Conservation (phyloP, 2,329 filamentous ascomycete genomes). For the Colletotrichum lindemuthianum region DNA sequence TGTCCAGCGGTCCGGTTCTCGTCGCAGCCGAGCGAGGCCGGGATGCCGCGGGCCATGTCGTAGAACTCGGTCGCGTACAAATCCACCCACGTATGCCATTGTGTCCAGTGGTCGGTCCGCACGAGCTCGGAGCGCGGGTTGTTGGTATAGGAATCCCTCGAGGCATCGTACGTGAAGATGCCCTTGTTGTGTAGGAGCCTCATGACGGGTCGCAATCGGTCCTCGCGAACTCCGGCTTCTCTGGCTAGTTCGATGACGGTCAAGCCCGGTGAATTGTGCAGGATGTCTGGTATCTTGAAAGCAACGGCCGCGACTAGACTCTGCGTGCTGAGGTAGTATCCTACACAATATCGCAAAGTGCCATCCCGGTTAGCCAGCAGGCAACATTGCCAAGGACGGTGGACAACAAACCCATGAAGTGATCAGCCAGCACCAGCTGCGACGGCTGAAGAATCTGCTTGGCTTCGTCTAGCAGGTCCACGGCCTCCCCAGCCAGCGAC, state of each 20-base stretch:
- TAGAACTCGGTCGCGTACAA: constrained; percentile 56
- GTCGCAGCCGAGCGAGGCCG: constrained; percentile 39
- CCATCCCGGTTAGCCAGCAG: too few relatives aligned
- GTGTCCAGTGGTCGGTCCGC: constrained; percentile 51
- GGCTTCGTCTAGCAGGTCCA: constrained; percentile 16
- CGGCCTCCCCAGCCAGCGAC: neutral
- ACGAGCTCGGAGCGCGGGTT: constrained; percentile 48
- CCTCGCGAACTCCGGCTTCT: constrained; percentile 34
- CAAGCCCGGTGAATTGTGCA: constrained; percentile 38
- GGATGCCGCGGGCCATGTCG: constrained; percentile 53
- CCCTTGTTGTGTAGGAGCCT: constrained; percentile 45
- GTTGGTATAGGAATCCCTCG: constrained; percentile 45
- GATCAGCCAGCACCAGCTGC: constrained; percentile 37
- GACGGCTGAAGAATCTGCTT: constrained; percentile 34
- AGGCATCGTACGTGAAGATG: constrained; percentile 47
- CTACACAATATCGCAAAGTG: too few relatives aligned
- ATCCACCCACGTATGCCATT: constrained; percentile 55
- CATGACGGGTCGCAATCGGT: constrained; percentile 47
- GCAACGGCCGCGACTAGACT: constrained; percentile 44
- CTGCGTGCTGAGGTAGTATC: constrained; percentile 43
- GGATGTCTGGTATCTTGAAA: constrained; percentile 43
- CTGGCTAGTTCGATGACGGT: constrained; percentile 37
- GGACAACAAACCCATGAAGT: constrained; percentile 37
- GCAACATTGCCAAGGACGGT: too few relatives aligned
- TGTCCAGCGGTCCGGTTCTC: constrained; percentile 47